Evolutionary conservation across 108 stramenopile genomes (phyloP), one percentile per base, ranked within the genome.

Genomic region (Skeletonema marinoi): DNA sequence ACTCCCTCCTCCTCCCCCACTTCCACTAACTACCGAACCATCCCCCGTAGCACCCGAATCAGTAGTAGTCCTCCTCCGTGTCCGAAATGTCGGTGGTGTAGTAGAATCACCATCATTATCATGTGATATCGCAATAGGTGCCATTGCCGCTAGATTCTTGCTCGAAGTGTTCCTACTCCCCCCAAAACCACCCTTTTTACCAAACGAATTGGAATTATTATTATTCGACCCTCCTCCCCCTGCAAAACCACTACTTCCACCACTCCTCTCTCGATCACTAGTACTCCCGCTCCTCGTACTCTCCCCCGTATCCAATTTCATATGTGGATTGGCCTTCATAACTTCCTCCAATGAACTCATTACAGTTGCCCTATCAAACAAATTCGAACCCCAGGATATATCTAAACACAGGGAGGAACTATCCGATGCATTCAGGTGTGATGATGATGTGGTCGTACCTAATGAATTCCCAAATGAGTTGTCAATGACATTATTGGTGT

Each of bases 71-170:
- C 54, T 19, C 54, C 54, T 56, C 21, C 54, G 54, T 25, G 54
- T 56, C 2, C n/a, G 14, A 56, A 56, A 56, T 6, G 29, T 25
- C 7, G 54, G 54, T 19, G 54, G 54, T 19, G 54, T 56, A 25
- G 21, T 2, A 56, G 3, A 3, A 56, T 6, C 54, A 19, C 25
- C 54, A 56, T 56, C 54, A 19, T 51, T 19, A 51, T 51, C 19
- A 56, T 56, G 54, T 56, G 54, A 56, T 25, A 56, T 56, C 1
- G 54, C 54, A 56, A 56, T 56, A 4, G 54, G 54, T 56, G 54
- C 54, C 54, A 56, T 56, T 46, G 44, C 44, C 44, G 44, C 44
- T 0, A 46, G 3, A n/a, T 46, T 46, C 16, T 14, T 46, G 4
- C 16, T 46, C 44, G 44, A 46, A 46, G 9, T 50, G 2, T 17